Conservation (phyloP, 2,329 filamentous ascomycete genomes). For the Colletotrichum somersetense region DNA sequence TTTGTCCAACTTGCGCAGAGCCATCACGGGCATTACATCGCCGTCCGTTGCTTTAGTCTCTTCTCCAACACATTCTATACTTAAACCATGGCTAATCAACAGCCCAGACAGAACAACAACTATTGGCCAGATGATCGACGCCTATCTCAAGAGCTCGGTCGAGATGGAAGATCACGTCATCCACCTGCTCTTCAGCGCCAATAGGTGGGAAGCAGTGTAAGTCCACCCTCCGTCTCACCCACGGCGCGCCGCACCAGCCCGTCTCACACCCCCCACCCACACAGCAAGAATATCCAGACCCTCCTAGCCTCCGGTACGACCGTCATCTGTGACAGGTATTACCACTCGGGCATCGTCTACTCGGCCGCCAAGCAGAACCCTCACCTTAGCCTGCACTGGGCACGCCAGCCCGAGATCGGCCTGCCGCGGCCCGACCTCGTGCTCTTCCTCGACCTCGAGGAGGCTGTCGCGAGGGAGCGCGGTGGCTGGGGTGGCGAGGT, state of each 20-base stretch:
- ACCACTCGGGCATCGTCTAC: constrained; percentile 95
- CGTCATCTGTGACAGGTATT: constrained; percentile 92
- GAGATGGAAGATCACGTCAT: constrained; percentile 90
- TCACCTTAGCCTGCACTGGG: constrained; percentile 80
- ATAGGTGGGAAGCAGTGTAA: constrained; percentile 83
- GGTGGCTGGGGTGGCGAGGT: constrained; percentile 92
- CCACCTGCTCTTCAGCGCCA: constrained; percentile 90
- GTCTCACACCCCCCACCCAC: neutral
- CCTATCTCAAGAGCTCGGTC: constrained; percentile 79
- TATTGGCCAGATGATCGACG: constrained; percentile 89
- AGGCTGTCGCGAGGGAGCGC: constrained; percentile 77
- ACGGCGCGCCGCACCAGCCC: neutral
- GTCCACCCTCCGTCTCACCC: constrained; percentile 44
- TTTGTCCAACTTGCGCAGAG: neutral
- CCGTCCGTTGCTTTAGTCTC: neutral
- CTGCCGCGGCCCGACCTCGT: constrained; percentile 90
- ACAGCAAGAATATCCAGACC: constrained; percentile 64
- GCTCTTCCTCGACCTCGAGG: constrained; percentile 86
- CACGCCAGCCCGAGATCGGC: constrained; percentile 84
- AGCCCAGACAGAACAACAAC: constrained; percentile 80
- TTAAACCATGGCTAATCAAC: neutral
- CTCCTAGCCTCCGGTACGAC: constrained; percentile 76
- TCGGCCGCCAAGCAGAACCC: constrained; percentile 87
- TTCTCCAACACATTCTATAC: neutral
- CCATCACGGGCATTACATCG: neutral